Conservation (phyloP, 2,329 filamentous ascomycete species). For the Trichoderma sp. region DNA sequence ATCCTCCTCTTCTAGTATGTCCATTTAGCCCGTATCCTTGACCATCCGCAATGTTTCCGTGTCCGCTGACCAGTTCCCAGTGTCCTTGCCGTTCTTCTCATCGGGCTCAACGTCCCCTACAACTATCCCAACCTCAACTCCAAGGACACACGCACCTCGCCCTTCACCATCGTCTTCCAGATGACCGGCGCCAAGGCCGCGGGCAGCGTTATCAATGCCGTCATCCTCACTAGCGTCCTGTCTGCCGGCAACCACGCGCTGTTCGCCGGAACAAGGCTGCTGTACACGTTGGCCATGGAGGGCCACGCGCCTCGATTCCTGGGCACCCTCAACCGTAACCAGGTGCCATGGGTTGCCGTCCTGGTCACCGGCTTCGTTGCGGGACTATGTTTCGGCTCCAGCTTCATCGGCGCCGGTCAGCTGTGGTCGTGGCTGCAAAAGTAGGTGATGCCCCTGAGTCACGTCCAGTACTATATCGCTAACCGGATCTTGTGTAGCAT, state of each 20-base stretch:
- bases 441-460: slow-evolving; percentile 41
- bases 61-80: slow-evolving; percentile 30
- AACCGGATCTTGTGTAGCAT: slow-evolving; percentile 36
- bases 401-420: slow-evolving; percentile 66
- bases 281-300: slow-evolving; percentile 44
- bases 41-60: background rate
- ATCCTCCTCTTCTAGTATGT: slow-evolving; percentile 55
- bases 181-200: slow-evolving; percentile 56
- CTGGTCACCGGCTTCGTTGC: slow-evolving; percentile 59
- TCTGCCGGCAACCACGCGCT: slow-evolving; percentile 45
- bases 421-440: slow-evolving; percentile 70
- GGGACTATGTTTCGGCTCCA: slow-evolving; percentile 65
- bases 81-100: slow-evolving; percentile 44
- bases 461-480: background rate
- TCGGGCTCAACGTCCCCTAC: slow-evolving; percentile 64
- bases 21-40: too few species aligned
- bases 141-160: slow-evolving; percentile 43
- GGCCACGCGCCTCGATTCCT: slow-evolving; percentile 60
- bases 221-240: slow-evolving; percentile 49
- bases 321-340: slow-evolving; percentile 41
- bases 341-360: slow-evolving; percentile 46
- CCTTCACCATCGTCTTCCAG: slow-evolving; percentile 61
- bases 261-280: slow-evolving; percentile 41
- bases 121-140: slow-evolving; percentile 43
- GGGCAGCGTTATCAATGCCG: slow-evolving; percentile 60